These are phyloP conservation scores for Gamsiella multidivaricata DNA, from an alignment of 192 early-diverging fungal species.

Conservation along the genomic window DNA sequence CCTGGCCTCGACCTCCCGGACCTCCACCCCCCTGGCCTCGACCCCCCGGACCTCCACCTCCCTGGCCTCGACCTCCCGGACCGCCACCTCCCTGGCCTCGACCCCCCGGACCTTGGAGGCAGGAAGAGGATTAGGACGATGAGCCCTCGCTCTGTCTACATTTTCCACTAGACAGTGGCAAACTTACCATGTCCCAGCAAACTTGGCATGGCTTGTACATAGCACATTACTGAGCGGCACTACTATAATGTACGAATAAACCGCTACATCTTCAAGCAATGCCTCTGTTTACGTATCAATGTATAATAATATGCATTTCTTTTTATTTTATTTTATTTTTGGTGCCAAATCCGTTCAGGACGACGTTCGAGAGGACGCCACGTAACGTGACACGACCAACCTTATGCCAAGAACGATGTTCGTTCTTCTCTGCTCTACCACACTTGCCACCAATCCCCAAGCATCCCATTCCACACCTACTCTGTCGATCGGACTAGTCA, in stretches of 20 bases:
- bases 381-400: neutral
- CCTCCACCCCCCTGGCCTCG: too few species aligned
- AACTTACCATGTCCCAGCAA: neutral
- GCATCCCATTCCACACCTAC: neutral
- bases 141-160: constrained; percentile 21
- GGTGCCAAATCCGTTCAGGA: too few species aligned
- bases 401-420: neutral
- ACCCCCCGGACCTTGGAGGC: too few species aligned
- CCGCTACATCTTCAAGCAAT: too few species aligned
- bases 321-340: too few species aligned
- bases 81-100: neutral
- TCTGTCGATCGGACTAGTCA: neutral
- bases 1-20: too few species aligned
- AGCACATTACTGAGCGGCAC: too few species aligned
- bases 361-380: neutral
- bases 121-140: constrained; percentile 15
- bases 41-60: too few species aligned
- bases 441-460: neutral
- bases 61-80: too few species aligned
- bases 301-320: too few species aligned
- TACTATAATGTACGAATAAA: constrained; percentile 1
- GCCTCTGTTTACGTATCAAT: too few species aligned
- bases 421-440: neutral
- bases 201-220: neutral
- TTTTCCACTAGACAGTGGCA: constrained; percentile 1